Evolutionary conservation across 352 stramenopile species (phyloP), one percentile per base, ranked within the genome.

Genomic region (Phytophthora sp.): DNA sequence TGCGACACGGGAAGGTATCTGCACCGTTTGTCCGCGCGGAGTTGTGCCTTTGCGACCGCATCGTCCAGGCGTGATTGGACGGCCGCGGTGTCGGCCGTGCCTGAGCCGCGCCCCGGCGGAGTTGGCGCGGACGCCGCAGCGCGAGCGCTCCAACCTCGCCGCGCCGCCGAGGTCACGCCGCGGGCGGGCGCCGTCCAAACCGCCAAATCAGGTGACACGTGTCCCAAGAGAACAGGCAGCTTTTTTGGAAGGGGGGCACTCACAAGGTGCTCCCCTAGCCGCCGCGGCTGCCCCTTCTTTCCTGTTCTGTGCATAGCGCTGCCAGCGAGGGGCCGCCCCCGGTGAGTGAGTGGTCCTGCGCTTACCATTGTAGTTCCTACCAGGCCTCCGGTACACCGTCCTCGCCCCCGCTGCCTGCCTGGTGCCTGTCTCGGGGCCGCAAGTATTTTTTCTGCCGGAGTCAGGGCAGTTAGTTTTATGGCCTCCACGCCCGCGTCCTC

Each of bases 401-500:
- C 64, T 45, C 44, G 56, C 59, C 56, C 58, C 66, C 52, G 44
- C 58, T 34, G 31, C 39, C 55, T 52, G 26, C 42, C 44, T 13
- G 55, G 45, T 72, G 50, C 63, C 63, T 51, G 63, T 73, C 58
- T 73, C 49, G 52, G 35, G 45, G 28, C 56, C 39, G 27, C 55
- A 61, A 66, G 54, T 69, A 74, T 69, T 74, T 72, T 67, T 68
- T 72, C 58, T 69, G 42, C 58, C 18, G 62, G 45, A 71, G 66
- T 37, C 49, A 26, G 48, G 50, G 45, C 64, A 86, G 73, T 77
- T 71, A 69, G 63, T 83, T 88, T 83, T 84, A 88, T 88, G 79
- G 74, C 74, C 76, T 82, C 66, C 54, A 56, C 43, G 62, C 70
- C 56, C 65, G 54, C 65, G 68, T 76, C 74, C 70, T 80, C 74